Evolutionary conservation across 2,329 filamentous ascomycete genomes (phyloP), one percentile per base, ranked within the genome.

Genomic region (Emmonsiellopsis sp.): DNA sequence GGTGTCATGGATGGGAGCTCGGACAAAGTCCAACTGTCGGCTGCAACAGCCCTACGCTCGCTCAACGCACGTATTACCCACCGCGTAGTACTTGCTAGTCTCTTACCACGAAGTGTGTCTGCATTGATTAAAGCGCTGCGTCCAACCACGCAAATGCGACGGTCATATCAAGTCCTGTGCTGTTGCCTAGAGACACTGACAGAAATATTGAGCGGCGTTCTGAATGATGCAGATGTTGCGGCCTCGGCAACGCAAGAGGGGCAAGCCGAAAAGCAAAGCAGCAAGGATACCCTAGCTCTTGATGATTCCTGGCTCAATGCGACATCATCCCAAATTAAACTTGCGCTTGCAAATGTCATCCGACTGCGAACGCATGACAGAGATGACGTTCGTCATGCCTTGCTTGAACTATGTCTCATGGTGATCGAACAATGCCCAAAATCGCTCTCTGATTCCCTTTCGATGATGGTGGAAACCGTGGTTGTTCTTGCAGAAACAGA

Each of bases 101-200:
- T 98, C 63, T 76, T 97, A 42, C 93, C 94, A 0, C 89, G 91
- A 8, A 88, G 88, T 0, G 81, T 95, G 0, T 97, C 93, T 2
- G 82, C 84, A 1, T 73, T 98, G 27, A 84, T 86, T 2, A 91
- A 86, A 62, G 74, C 89, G 0, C 71, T 95, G 49, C 85, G 86
- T 4, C 82, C 83, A 0, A 86, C 84, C 0, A 81, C 77, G n/a
- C 75, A 79, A 42, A 77, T 79, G 59, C 76, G 81, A 48, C 74
- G 81, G 36, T 76, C 78, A 47, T 83, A 78, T 59, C 80, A 77
- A 42, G 79, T 94, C 0, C 72, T 97, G 6, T 72, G 84, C 27
- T 72, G 72, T 53, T 81, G 81, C 14, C 65, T 94, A 6, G 71
- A 79, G 6, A 74, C 82, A 0, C 69, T 93, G 9, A 76, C 73